Percentiles rank a stretch among this genome's conserved stretches.
phyloP scores from a whole-genome alignment of 2,329 filamentous ascomycete genomes.

The Clonostachys byssicola region DNA sequence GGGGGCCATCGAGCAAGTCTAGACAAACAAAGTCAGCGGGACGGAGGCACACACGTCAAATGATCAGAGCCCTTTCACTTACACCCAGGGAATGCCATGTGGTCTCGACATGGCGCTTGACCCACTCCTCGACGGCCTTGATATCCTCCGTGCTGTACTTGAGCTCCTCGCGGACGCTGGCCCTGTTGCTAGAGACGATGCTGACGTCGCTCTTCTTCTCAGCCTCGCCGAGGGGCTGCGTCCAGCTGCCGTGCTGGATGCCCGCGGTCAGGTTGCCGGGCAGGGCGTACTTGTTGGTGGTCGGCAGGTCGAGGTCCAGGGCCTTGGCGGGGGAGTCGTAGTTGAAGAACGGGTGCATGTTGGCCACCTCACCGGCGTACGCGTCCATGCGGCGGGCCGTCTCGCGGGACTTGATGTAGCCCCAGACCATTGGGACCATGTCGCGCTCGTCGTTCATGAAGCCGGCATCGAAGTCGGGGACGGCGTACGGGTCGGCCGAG shows the following conservation, averaged over 20 bases:
- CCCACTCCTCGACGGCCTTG: constrained; percentile 63
- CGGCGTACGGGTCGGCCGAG: constrained; percentile 68
- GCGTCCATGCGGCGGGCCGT: constrained; percentile 74
- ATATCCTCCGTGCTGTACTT: constrained; percentile 63
- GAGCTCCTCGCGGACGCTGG: constrained; percentile 57
- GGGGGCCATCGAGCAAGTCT: constrained; percentile 74
- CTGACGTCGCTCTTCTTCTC: constrained; percentile 40
- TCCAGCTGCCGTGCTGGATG: constrained; percentile 73
- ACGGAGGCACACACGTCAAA: background rate
- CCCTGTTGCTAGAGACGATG: constrained; percentile 59
- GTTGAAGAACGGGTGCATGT: constrained; percentile 68
- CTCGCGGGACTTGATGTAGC: constrained; percentile 78
- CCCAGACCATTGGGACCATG: constrained; percentile 83
- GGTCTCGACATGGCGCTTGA: constrained; percentile 70
- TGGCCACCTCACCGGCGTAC: constrained; percentile 69
- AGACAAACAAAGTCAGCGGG: background rate
- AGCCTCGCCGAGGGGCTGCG: constrained; percentile 48
- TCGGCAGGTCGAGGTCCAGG: constrained; percentile 69
- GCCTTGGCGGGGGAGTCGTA: constrained; percentile 67
- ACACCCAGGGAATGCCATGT: constrained; percentile 64
- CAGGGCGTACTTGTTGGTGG: constrained; percentile 72
- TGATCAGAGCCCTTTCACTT: constrained; percentile 13
- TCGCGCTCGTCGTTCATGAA: constrained; percentile 86
- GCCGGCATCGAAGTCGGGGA: constrained; percentile 73
- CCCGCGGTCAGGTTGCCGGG: constrained; percentile 67